Percentiles rank a stretch among this genome's conserved stretches.
phyloP scores from a whole-genome alignment of 208 protist genomes.

The Leptomonas seymouri region DNA sequence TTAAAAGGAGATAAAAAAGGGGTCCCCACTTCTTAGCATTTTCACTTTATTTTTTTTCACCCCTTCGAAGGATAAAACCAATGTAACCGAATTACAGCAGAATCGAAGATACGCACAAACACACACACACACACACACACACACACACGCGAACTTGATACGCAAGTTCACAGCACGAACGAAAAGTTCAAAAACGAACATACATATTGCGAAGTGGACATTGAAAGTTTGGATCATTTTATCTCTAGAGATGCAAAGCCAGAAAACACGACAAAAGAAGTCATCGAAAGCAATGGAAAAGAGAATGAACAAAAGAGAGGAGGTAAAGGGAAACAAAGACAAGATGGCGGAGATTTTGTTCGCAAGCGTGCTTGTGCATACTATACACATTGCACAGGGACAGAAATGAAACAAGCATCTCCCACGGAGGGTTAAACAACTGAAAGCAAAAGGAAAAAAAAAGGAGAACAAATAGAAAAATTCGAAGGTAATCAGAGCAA shows the following conservation, averaged over 20 bases:
- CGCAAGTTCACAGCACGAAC: too few relatives aligned
- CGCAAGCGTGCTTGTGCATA: conserved; percentile 1
- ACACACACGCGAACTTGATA: too few relatives aligned
- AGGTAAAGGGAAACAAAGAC: neutral
- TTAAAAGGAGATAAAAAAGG: too few relatives aligned
- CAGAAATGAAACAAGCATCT: neutral
- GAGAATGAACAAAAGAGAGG: neutral
- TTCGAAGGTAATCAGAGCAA: neutral
- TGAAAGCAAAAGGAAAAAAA: conserved; percentile 12
- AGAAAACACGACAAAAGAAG: conserved; percentile 1
- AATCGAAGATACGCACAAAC: too few relatives aligned
- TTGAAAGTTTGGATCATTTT: too few relatives aligned
- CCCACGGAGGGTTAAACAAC: neutral
- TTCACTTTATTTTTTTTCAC: too few relatives aligned
- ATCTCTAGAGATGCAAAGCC: neutral
- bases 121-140: too few relatives aligned
- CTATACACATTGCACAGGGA: neutral
- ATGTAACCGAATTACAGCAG: too few relatives aligned
- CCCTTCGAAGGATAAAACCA: too few relatives aligned
- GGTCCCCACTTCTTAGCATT: too few relatives aligned
- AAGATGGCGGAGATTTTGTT: neutral
- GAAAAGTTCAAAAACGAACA: too few relatives aligned
- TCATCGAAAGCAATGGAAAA: neutral
- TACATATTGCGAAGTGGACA: too few relatives aligned
- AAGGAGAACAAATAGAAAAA: neutral